These are phyloP conservation scores for Phycomyces nitens DNA, from an alignment of 192 early-diverging fungal genomes.

Conservation along the genomic window DNA sequence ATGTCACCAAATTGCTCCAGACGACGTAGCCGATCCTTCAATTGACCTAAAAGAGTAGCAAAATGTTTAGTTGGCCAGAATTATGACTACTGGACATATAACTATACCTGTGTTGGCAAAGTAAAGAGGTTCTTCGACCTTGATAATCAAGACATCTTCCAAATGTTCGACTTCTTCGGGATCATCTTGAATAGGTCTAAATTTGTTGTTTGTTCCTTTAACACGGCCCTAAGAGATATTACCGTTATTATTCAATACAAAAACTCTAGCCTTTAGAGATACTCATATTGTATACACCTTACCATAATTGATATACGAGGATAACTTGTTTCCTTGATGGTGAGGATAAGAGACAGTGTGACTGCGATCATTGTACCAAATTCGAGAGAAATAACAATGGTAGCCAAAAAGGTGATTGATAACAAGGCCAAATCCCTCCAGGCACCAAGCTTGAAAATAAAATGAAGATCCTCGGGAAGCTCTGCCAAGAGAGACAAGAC, in stretches of 20 bases:
- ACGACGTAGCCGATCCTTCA: slow-evolving; percentile 91
- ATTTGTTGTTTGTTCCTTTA: slow-evolving; percentile 59
- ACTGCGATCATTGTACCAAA: slow-evolving; percentile 91
- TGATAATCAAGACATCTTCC: slow-evolving; percentile 83
- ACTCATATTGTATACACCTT: slow-evolving; percentile 14
- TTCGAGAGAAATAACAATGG: slow-evolving; percentile 88
- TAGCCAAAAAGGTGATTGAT: slow-evolving; percentile 84
- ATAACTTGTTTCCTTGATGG: slow-evolving; percentile 88
- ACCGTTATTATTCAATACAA: neutral
- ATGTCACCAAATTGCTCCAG: slow-evolving; percentile 93
- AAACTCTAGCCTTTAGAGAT: neutral
- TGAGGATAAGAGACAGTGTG: slow-evolving; percentile 81
- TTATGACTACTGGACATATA: slow-evolving; percentile 1
- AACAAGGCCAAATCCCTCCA: slow-evolving; percentile 84
- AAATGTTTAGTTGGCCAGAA: neutral
- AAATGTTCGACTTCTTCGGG: slow-evolving; percentile 68
- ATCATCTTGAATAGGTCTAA: slow-evolving; percentile 63
- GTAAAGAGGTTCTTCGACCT: slow-evolving; percentile 90
- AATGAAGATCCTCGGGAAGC: slow-evolving; percentile 71
- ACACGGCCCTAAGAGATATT: slow-evolving; percentile 45
- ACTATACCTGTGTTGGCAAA: slow-evolving; percentile 93
- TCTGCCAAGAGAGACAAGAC: slow-evolving; percentile 75
- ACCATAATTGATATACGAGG: slow-evolving; percentile 77
- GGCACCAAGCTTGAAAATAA: slow-evolving; percentile 73
- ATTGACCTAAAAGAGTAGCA: slow-evolving; percentile 63